A percentile compares a stretch with the other conserved stretches of the same genome.
Conservation (phyloP, 345 rosid genomes). For the Citrus sinensis region DVS_A1.0 CM039163.1:38839001-38839500, state of each 20-base stretch:
- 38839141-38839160: too few relatives aligned
- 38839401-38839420: not conserved
- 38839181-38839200: not conserved
- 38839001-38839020: not conserved
- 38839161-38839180: too few relatives aligned
- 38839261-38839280: not conserved
- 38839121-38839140: too few relatives aligned
- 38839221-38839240: not conserved
- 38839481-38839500: not conserved
- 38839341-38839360: not conserved
- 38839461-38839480: not conserved
- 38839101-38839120: too few relatives aligned
- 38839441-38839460: not conserved
- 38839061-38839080: not conserved
- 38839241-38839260: not conserved
- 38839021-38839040: not conserved
- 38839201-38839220: not conserved
- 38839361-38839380: not conserved
- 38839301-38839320: not conserved
- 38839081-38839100: not conserved
- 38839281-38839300: not conserved
- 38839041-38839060: not conserved
- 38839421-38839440: not conserved
- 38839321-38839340: not conserved
- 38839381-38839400: not conserved